Percentiles rank a stretch among this genome's conserved stretches.
phyloP scores from a whole-genome alignment of 305 asterid species.

The Petunia hybrid region DNA sequence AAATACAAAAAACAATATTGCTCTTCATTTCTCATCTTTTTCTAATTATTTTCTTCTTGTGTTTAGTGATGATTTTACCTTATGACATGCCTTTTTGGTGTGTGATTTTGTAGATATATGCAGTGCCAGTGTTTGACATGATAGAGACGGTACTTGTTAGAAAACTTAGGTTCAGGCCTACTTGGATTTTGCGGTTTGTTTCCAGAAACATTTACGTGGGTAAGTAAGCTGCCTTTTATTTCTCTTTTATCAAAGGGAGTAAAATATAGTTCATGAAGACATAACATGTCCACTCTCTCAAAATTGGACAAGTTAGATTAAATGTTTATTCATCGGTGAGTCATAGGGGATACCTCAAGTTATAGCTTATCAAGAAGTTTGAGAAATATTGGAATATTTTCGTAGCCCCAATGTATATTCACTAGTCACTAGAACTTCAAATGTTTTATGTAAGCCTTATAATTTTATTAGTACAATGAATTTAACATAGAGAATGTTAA shows the following conservation, averaged over 20 bases:
- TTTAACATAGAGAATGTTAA: too few relatives aligned
- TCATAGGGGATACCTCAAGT: too few relatives aligned
- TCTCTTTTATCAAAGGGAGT: neutral
- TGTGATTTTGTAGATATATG: slow-evolving; percentile 59
- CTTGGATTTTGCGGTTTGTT: slow-evolving; percentile 60
- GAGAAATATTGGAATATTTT: too few relatives aligned
- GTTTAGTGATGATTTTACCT: neutral
- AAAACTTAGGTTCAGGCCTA: slow-evolving; percentile 69
- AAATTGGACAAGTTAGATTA: too few relatives aligned
- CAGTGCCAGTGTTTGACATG: slow-evolving; percentile 95
- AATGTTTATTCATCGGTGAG: too few relatives aligned
- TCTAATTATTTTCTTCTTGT: neutral
- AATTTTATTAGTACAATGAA: too few relatives aligned
- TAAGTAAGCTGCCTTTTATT: slow-evolving; percentile 36
- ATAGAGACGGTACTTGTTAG: slow-evolving; percentile 71
- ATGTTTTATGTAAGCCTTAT: too few relatives aligned
- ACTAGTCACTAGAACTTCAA: too few relatives aligned
- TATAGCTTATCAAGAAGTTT: too few relatives aligned
- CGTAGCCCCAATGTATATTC: too few relatives aligned
- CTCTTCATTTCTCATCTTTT: neutral
- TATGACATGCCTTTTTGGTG: neutral
- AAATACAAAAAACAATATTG: neutral
- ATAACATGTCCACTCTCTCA: too few relatives aligned
- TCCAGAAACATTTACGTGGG: slow-evolving; percentile 72
- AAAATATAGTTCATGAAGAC: too few relatives aligned